A percentile compares a stretch with the other conserved stretches of the same genome.
phyloP scores from a whole-genome alignment of 2,329 filamentous ascomycete species.

The Dothidotthia symphoricarpi region DNA sequence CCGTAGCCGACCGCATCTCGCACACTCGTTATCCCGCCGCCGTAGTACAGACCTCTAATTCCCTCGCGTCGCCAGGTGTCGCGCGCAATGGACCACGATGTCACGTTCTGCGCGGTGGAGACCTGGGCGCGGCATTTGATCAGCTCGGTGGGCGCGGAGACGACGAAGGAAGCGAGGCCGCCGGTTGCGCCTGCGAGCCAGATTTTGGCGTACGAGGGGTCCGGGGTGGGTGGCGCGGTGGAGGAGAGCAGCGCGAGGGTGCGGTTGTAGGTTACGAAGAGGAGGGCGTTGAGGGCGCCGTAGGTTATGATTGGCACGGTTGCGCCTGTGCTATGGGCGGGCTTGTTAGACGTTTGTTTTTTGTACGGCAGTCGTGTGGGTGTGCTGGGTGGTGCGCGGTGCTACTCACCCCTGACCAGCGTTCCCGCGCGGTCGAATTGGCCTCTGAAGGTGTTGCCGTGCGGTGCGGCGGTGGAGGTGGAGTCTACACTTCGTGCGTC shows the following conservation, averaged over 20 bases:
- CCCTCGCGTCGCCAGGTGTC: slow-evolving; percentile 60
- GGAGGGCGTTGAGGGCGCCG: slow-evolving; percentile 83
- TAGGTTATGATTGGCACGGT: slow-evolving; percentile 86
- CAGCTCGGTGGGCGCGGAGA: slow-evolving; percentile 86
- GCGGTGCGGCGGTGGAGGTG: slow-evolving; percentile 10
- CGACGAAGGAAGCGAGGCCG: slow-evolving; percentile 79
- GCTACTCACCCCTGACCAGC: slow-evolving; percentile 36
- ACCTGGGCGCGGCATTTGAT: slow-evolving; percentile 87
- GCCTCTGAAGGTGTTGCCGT: slow-evolving; percentile 16
- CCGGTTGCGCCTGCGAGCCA: slow-evolving; percentile 79
- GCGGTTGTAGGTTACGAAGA: slow-evolving; percentile 89
- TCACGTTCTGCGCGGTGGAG: slow-evolving; percentile 37
- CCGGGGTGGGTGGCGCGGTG: slow-evolving; percentile 8
- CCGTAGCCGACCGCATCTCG: slow-evolving; percentile 92
- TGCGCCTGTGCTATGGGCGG: slow-evolving; percentile 55
- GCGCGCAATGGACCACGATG: slow-evolving; percentile 63
- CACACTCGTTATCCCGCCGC: slow-evolving; percentile 75
- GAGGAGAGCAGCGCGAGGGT: slow-evolving; percentile 62
- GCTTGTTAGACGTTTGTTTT: slow-evolving; percentile 5
- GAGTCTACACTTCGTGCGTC: slow-evolving; percentile 13
- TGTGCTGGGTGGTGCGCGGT: background rate
- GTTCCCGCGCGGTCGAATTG: slow-evolving; percentile 41
- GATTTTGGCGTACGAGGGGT: slow-evolving; percentile 59
- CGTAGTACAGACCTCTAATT: slow-evolving; percentile 72
- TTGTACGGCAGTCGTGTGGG: background rate